Percentiles rank a stretch among this genome's conserved stretches.
Conservation (phyloP, 2,329 filamentous ascomycete species). For the Aspergillus quadricinctus region DNA sequence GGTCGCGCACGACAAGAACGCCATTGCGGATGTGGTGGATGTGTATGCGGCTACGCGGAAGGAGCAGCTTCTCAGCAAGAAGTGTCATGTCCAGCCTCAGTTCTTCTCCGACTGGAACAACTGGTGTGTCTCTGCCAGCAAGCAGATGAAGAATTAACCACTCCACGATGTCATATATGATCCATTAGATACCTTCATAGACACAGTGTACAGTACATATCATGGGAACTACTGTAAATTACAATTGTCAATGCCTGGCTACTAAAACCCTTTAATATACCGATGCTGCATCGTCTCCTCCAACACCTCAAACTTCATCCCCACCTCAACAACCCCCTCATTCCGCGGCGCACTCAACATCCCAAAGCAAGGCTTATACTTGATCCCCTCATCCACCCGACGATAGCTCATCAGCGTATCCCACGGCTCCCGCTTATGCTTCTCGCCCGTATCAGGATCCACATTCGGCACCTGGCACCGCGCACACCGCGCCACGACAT, state of each 20-base stretch:
- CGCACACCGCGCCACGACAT: conserved; percentile 57
- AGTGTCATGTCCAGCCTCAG: conserved; percentile 57
- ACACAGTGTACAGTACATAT: background rate
- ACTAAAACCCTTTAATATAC: conserved; percentile 44
- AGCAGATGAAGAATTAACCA: conserved; percentile 35
- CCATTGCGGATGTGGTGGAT: conserved; percentile 53
- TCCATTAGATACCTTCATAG: background rate
- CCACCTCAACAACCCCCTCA: conserved; percentile 53
- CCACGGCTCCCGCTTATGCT: conserved; percentile 59
- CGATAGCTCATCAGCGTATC: conserved; percentile 58
- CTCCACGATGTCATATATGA: background rate
- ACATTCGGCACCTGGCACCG: conserved; percentile 63
- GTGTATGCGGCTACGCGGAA: conserved; percentile 63
- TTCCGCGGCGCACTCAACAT: conserved; percentile 59
- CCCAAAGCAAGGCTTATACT: conserved; percentile 63
- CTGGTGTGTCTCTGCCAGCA: conserved; percentile 55
- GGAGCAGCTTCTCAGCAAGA: conserved; percentile 54
- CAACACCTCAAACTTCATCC: conserved; percentile 55
- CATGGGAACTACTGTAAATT: background rate
- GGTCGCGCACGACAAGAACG: conserved; percentile 45
- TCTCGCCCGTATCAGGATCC: conserved; percentile 57
- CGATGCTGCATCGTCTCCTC: conserved; percentile 55
- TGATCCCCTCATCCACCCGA: conserved; percentile 56
- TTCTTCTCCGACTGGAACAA: conserved; percentile 73
- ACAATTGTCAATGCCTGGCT: background rate